A percentile compares a stretch with the other conserved stretches of the same genome.
Evolutionary conservation across 1,284 basidiomycete species (phyloP).

Genomic region (Mycena sp.): DNA sequence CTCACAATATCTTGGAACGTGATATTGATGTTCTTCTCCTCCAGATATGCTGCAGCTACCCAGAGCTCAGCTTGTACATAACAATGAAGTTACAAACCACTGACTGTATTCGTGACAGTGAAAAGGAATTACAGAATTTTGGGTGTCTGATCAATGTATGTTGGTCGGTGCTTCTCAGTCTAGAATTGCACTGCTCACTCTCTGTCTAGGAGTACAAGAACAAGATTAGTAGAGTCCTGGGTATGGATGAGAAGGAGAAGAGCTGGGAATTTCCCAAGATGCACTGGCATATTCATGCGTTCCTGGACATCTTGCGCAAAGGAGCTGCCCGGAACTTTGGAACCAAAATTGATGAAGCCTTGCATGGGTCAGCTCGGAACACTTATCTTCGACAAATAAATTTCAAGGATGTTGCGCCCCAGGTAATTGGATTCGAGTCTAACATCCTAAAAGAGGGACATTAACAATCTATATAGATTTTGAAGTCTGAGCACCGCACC

Average conservation of each 20-base stretch:
- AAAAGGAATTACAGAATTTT: slow-evolving; percentile 27
- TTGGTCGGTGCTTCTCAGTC: slow-evolving; percentile 7
- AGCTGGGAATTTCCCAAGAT: slow-evolving; percentile 49
- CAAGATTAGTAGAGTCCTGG: no score
- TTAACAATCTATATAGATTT: no score
- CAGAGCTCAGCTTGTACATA: slow-evolving; percentile 32
- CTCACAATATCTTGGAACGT: slow-evolving; percentile 39
- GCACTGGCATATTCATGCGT: slow-evolving; percentile 43
- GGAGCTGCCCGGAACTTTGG: slow-evolving; percentile 43
- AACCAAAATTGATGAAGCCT: slow-evolving; percentile 44
- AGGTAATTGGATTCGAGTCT: no score
- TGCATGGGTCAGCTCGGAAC: slow-evolving; percentile 42
- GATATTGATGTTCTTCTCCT: slow-evolving; percentile 37
- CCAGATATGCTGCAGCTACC: slow-evolving; percentile 38
- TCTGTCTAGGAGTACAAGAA: no score
- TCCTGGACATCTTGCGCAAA: slow-evolving; percentile 45
- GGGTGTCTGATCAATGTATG: background rate
- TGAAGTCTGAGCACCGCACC: no score
- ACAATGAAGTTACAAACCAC: slow-evolving; percentile 44
- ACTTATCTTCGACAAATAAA: no score
- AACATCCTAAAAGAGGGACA: no score
- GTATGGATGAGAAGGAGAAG: slow-evolving; percentile 30
- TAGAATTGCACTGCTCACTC: slow-evolving; percentile 20
- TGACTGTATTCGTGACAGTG: slow-evolving; percentile 38
- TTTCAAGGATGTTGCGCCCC: no score